Percentiles rank a stretch among this genome's conserved stretches.
Evolutionary conservation across 805 yeast genomes (phyloP).

Genomic region (Lachancea mirantina): DNA sequence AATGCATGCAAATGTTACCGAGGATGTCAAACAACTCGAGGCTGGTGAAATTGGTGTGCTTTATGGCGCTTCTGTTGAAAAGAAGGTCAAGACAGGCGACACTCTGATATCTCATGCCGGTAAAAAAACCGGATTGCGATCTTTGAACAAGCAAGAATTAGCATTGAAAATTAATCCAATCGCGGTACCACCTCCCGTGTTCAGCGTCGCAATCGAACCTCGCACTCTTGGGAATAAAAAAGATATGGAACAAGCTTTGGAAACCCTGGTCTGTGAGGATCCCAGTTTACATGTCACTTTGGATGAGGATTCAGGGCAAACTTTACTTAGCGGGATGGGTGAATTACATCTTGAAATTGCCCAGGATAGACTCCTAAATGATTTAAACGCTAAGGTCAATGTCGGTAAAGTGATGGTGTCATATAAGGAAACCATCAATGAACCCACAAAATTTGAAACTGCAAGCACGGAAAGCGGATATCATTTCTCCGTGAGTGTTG

Average conservation of each 20-base stretch:
- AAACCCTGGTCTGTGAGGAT: constrained; percentile 70
- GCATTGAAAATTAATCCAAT: constrained; percentile 63
- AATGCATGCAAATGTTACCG: constrained; percentile 85
- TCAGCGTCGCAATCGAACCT: constrained; percentile 80
- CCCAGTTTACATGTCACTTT: constrained; percentile 70
- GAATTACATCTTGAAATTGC: constrained; percentile 91
- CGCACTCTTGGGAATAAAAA: constrained; percentile 72
- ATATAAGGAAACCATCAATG: constrained; percentile 62
- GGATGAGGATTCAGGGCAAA: constrained; percentile 85
- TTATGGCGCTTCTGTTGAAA: constrained; percentile 34
- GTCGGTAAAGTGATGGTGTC: constrained; percentile 84
- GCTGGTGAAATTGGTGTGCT: constrained; percentile 87
- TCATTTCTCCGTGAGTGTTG: constrained; percentile 16
- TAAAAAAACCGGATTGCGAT: constrained; percentile 43
- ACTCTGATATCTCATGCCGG: constrained; percentile 62
- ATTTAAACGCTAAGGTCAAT: constrained; percentile 73
- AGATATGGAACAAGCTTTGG: constrained; percentile 62
- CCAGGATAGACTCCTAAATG: constrained; percentile 66
- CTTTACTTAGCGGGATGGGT: constrained; percentile 96
- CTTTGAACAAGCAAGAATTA: constrained; percentile 35
- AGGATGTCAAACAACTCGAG: constrained; percentile 53
- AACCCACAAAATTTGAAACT: constrained; percentile 8
- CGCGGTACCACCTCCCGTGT: constrained; percentile 84
- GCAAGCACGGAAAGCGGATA: constrained; percentile 17
- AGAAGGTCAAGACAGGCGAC: constrained; percentile 81